phyloP scores from a whole-genome alignment of 2,329 filamentous ascomycete species.

The Aureobasidium leucospermi region DNA sequence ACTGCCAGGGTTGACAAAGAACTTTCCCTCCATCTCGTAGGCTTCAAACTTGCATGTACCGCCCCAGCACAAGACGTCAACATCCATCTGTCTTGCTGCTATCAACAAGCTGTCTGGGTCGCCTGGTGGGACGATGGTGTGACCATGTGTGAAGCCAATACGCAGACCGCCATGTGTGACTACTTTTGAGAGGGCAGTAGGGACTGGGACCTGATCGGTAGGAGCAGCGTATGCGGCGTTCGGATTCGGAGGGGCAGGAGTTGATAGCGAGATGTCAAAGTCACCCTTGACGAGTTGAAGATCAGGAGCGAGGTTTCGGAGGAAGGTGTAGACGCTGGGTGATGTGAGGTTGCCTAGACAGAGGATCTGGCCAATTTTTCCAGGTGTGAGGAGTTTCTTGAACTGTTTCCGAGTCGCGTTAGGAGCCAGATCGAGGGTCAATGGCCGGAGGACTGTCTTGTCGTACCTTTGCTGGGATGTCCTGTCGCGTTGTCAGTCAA shows the following conservation, averaged over 20 bases:
- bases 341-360: slow-evolving; percentile 53
- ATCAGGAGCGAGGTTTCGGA: slow-evolving; percentile 50
- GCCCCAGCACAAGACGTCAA: slow-evolving; percentile 62
- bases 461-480: slow-evolving; percentile 78
- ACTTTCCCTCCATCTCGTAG: slow-evolving; percentile 65
- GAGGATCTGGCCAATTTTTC: slow-evolving; percentile 52
- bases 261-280: slow-evolving; percentile 61
- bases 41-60: slow-evolving; percentile 64
- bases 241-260: slow-evolving; percentile 31
- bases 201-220: slow-evolving; percentile 25
- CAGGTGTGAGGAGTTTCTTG: slow-evolving; percentile 52
- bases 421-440: not conserved
- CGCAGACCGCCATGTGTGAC: slow-evolving; percentile 61
- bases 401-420: slow-evolving; percentile 28
- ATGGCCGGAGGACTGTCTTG: slow-evolving; percentile 31
- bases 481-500: slow-evolving; percentile 32
- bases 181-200: slow-evolving; percentile 55
- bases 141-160: slow-evolving; percentile 64
- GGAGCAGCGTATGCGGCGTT: slow-evolving; percentile 15
- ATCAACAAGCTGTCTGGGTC: slow-evolving; percentile 61
- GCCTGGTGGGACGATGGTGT: slow-evolving; percentile 62
- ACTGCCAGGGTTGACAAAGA: slow-evolving; percentile 63
- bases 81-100: slow-evolving; percentile 63
- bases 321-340: slow-evolving; percentile 50
- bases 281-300: slow-evolving; percentile 64